Conservation (phyloP, 1,284 basidiomycete species). For the Melampsora larici-populina region DNA sequence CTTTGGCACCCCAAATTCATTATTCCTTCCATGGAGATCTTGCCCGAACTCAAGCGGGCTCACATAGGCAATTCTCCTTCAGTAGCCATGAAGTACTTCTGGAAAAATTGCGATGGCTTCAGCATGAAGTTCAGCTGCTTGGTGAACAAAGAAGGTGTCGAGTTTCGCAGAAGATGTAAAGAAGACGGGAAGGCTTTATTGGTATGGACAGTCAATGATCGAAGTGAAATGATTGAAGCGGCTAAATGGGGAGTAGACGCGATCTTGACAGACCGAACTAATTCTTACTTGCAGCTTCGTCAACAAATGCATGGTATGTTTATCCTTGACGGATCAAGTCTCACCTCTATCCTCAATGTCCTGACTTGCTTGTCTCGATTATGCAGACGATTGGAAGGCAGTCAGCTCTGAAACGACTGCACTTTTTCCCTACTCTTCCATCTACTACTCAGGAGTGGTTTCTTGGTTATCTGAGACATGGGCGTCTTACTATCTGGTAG, state of each 20-base stretch:
- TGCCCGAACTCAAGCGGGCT: conserved; percentile 79
- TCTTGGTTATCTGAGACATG: conserved; percentile 9
- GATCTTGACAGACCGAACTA: conserved; percentile 81
- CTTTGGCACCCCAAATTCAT: conserved; percentile 92
- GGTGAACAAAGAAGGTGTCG: conserved; percentile 65
- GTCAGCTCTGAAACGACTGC: conserved; percentile 29
- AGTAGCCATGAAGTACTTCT: conserved; percentile 80
- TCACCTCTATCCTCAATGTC: neutral
- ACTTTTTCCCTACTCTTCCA: conserved; percentile 29
- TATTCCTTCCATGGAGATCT: conserved; percentile 66
- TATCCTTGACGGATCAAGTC: neutral
- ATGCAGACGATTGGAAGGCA: conserved; percentile 22
- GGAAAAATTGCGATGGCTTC: conserved; percentile 82
- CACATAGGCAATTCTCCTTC: conserved; percentile 70
- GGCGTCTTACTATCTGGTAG: conserved; percentile 14
- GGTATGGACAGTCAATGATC: conserved; percentile 95
- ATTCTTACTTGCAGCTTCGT: conserved; percentile 71
- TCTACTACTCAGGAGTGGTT: conserved; percentile 25
- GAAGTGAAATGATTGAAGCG: conserved; percentile 91
- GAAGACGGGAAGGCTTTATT: conserved; percentile 76
- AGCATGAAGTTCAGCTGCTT: conserved; percentile 76
- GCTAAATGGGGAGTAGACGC: conserved; percentile 84
- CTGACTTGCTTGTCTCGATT: neutral
- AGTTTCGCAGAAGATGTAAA: conserved; percentile 75
- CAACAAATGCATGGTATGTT: conserved; percentile 63